phyloP scores from a whole-genome alignment of 371 early-diverging fungal genomes.

The Hamiltosporidium magnivora region DNA sequence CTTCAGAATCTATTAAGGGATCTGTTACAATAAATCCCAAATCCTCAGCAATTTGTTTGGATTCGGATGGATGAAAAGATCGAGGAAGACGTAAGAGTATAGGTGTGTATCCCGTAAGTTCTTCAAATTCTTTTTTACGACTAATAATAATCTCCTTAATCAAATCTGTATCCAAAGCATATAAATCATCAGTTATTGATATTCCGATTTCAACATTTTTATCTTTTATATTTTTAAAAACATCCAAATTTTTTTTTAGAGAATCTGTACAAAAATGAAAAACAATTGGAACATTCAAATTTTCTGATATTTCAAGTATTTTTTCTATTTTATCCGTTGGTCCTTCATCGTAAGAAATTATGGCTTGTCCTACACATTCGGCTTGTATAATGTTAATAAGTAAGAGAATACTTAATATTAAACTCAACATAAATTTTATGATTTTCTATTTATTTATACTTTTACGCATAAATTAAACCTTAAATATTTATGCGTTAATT shows the following conservation, averaged over 20 bases:
- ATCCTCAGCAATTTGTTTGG: neutral
- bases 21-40: constrained; percentile 1
- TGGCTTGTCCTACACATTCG: neutral
- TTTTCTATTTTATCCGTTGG: constrained; percentile 9
- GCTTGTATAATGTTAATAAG: too few species aligned
- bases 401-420: too few species aligned
- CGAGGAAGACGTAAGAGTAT: neutral
- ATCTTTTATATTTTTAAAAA: neutral
- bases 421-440: too few species aligned
- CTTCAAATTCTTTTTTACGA: constrained; percentile 1
- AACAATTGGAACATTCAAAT: constrained; percentile 3
- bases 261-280: neutral
- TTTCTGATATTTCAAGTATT: neutral
- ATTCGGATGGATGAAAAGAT: neutral
- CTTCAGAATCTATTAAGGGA: constrained; percentile 15
- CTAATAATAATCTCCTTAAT: neutral
- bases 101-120: constrained; percentile 3
- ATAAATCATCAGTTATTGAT: neutral
- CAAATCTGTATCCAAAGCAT: neutral
- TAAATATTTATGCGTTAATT: too few species aligned
- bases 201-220: constrained; percentile 12
- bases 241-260: neutral
- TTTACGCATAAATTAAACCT: too few species aligned
- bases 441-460: too few species aligned
- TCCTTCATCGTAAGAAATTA: constrained; percentile 20